Base-by-base conservation (phyloP, 2,329 filamentous ascomycete species). In the Chaetomiaceae sp. region DNA sequence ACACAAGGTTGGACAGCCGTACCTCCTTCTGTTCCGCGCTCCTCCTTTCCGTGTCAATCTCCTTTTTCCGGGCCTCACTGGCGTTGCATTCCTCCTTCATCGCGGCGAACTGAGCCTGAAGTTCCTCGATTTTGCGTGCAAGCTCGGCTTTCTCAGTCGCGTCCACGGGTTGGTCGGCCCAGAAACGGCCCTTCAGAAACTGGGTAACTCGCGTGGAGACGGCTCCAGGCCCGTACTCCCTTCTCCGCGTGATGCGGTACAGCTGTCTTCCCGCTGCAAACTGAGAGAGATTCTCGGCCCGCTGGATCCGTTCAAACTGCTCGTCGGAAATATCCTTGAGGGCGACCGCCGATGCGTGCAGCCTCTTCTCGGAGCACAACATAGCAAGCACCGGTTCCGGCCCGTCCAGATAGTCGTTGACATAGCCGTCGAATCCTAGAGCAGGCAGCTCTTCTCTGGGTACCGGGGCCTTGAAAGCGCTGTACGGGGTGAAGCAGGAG, bases 301-400 rank as follows among this genome's bases (percentile, higher is more conserved):
- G 66, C 34, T 78, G 68, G 27, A 95, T 69, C n/a, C 65, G 68
- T n/a, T 84, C 71, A 58, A 83, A 88, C 56, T 88, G 81, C 32
- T 76, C 71, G 26, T 86, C 77, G 2, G 65, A 77, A 27, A 90
- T 79, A 9, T 87, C 79, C 5, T 63, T 64, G 12, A 81, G 68
- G 14, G 78, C 72, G 36, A 91, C 75, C 0, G 80, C 88, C 6
- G 83, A 83, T 20, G 71, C 69, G 57, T 95, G 81, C 6, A 96
- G 65, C 43, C 70, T 75, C 48, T 76, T 79, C 55, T 86, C 83
- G 11, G 81, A 76, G 64, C 89, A 96, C 18, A 98, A 76, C 85
- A 95, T 93, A 6, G 88, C 84, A 27, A 97, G 69, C 1, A 98
- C 87, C 2, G 86, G 77, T 1, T 84, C 81, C 0, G 94, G 94